Evolutionary conservation across 441 rosid genomes (phyloP).

Genomic region (Arabidopsis hybrid): DNA sequence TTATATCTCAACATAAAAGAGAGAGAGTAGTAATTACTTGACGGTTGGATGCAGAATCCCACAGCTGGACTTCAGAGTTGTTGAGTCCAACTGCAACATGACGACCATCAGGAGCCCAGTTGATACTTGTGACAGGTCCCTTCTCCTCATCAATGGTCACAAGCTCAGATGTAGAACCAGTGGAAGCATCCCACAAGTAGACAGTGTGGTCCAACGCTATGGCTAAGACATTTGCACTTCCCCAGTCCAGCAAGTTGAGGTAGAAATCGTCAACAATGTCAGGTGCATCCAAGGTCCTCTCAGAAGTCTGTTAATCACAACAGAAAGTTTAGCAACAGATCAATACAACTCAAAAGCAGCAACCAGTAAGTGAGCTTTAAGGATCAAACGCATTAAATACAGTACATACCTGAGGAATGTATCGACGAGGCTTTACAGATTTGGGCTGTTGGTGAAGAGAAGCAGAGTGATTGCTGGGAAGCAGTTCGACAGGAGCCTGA

Average conservation of each 20-base stretch:
- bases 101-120: constrained; percentile 85
- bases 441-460: constrained; percentile 51
- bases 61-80: constrained; percentile 73
- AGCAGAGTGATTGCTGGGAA: constrained; percentile 44
- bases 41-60: constrained; percentile 61
- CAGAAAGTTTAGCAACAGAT: neutral
- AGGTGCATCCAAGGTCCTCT: constrained; percentile 78
- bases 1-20: neutral
- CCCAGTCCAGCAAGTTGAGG: constrained; percentile 82
- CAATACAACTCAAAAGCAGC: constrained; percentile 16
- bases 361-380: no score
- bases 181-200: constrained; percentile 75
- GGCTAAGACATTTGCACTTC: constrained; percentile 69
- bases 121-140: constrained; percentile 81
- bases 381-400: no score
- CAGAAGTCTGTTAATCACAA: constrained; percentile 54
- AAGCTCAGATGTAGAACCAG: constrained; percentile 67
- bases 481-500: constrained; percentile 49
- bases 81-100: constrained; percentile 72
- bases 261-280: constrained; percentile 75
- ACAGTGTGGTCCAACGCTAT: constrained; percentile 71
- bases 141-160: constrained; percentile 64
- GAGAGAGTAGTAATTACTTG: constrained; percentile 38
- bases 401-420: constrained; percentile 65
- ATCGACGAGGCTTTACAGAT: constrained; percentile 53